Percentiles rank a stretch among this genome's conserved stretches.
These are phyloP conservation scores for Halocafeteria seosinensis DNA, from an alignment of 108 stramenopile genomes.

Conservation along the genomic window DNA sequence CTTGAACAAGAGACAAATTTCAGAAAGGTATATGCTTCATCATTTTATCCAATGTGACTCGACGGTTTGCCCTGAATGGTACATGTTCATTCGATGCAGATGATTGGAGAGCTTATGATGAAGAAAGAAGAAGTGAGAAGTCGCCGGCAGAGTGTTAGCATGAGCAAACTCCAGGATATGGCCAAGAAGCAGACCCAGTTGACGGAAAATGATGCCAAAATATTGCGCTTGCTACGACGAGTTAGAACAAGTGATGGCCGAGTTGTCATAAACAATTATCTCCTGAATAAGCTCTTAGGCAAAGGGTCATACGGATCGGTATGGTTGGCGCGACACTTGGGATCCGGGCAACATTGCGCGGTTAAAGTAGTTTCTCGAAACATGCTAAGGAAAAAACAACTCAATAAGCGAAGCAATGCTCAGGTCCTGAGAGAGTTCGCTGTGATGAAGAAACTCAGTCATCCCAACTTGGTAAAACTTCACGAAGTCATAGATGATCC, in stretches of 20 bases:
- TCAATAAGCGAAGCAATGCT: constrained; percentile 4
- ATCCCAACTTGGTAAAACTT: constrained; percentile 39
- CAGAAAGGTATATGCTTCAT: too few relatives aligned
- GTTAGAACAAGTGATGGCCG: neutral
- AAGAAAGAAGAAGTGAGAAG: neutral
- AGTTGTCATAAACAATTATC: constrained; percentile 47
- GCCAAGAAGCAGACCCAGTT: neutral
- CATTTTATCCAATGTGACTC: too few relatives aligned
- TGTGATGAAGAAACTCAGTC: constrained; percentile 53
- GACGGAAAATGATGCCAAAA: neutral
- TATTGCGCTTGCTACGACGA: neutral
- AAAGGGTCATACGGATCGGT: constrained; percentile 49
- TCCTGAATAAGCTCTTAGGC: constrained; percentile 40
- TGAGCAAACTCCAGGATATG: neutral
- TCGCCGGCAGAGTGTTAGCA: neutral
- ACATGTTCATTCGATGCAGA: too few relatives aligned
- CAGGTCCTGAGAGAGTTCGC: constrained; percentile 48
- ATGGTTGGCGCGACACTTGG: constrained; percentile 40
- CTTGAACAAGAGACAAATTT: neutral
- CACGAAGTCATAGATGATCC: constrained; percentile 52
- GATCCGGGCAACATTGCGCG: constrained; percentile 35
- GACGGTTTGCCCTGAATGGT: too few relatives aligned
- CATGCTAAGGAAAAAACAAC: constrained; percentile 11
- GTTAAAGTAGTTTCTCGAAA: constrained; percentile 54
- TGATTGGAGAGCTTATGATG: neutral